A percentile compares a stretch with the other conserved stretches of the same genome.
phyloP scores from a whole-genome alignment of 441 rosid genomes.

The Cnidoscolus chayamansa region DNA sequence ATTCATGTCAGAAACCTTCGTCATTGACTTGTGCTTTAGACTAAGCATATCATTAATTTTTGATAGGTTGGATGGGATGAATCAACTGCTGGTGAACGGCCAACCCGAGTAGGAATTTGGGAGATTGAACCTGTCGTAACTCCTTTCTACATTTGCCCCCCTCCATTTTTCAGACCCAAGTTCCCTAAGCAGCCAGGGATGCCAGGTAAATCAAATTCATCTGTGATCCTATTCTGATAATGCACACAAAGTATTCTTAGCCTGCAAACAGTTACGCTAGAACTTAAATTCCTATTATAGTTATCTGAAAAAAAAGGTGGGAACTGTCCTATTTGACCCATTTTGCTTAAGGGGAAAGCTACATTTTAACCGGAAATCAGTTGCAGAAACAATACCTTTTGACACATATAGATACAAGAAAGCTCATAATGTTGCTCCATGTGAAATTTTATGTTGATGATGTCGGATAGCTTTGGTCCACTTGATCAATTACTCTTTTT shows the following conservation, averaged over 20 bases:
- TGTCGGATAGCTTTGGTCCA: neutral
- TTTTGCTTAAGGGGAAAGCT: neutral
- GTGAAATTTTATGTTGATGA: neutral
- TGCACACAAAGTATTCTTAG: neutral
- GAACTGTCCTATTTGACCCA: neutral
- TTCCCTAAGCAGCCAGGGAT: slow-evolving; percentile 82
- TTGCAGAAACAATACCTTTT: neutral
- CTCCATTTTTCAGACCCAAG: slow-evolving; percentile 91
- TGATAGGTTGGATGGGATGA: slow-evolving; percentile 95
- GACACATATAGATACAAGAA: neutral
- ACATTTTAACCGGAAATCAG: neutral
- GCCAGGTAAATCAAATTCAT: slow-evolving; percentile 48
- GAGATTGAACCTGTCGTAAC: slow-evolving; percentile 83
- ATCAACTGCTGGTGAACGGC: slow-evolving; percentile 87
- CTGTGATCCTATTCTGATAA: neutral
- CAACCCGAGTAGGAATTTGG: slow-evolving; percentile 85
- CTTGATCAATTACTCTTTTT: neutral
- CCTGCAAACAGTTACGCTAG: neutral
- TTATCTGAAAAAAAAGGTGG: neutral
- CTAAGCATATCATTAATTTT: neutral
- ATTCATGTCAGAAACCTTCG: neutral
- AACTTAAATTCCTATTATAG: neutral
- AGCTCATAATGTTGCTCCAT: neutral
- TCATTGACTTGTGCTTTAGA: neutral
- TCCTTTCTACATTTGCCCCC: slow-evolving; percentile 93